Percentiles rank a stretch among this genome's conserved stretches.
Evolutionary conservation across 164 flowering plant species (phyloP).

Genomic region (Chimonanthus praecox): DNA sequence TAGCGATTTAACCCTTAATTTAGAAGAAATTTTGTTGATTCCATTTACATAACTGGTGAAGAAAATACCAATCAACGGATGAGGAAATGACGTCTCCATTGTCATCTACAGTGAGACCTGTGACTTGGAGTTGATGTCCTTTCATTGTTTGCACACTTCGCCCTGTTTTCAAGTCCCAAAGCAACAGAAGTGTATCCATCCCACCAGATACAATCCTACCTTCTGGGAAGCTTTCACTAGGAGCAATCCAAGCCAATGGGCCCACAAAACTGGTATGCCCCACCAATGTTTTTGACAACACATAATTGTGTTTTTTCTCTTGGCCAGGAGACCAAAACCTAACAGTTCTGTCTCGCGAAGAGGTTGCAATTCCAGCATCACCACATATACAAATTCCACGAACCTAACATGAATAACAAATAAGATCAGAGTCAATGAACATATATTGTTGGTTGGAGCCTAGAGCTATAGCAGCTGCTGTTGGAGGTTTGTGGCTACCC

Average conservation of each 20-base stretch:
- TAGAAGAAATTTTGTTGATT: neutral
- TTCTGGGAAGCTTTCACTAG: constrained; percentile 53
- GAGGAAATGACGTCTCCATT: constrained; percentile 61
- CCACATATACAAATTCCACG: constrained; percentile 88
- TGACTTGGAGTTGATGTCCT: constrained; percentile 87
- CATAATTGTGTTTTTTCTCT: constrained; percentile 37
- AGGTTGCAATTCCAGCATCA: constrained; percentile 66
- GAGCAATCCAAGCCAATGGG: constrained; percentile 82
- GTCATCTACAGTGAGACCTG: constrained; percentile 64
- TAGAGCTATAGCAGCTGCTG: too few species aligned
- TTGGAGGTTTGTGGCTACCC: neutral
- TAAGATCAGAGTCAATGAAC: neutral
- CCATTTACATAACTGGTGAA: neutral
- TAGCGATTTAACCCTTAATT: neutral
- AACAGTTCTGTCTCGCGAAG: constrained; percentile 83
- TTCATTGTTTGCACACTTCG: constrained; percentile 55
- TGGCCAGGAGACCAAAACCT: constrained; percentile 62
- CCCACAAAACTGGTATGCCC: constrained; percentile 96
- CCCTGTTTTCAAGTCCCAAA: constrained; percentile 81
- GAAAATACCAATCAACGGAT: constrained; percentile 73
- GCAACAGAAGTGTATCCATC: constrained; percentile 75
- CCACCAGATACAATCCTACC: constrained; percentile 95
- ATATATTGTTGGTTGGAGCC: neutral
- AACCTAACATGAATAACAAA: constrained; percentile 36
- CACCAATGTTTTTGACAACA: constrained; percentile 43